Evolutionary conservation across 2,329 filamentous ascomycete genomes (phyloP), one percentile per base, ranked within the genome.

Genomic region (Aureobasidium sp.): DNA sequence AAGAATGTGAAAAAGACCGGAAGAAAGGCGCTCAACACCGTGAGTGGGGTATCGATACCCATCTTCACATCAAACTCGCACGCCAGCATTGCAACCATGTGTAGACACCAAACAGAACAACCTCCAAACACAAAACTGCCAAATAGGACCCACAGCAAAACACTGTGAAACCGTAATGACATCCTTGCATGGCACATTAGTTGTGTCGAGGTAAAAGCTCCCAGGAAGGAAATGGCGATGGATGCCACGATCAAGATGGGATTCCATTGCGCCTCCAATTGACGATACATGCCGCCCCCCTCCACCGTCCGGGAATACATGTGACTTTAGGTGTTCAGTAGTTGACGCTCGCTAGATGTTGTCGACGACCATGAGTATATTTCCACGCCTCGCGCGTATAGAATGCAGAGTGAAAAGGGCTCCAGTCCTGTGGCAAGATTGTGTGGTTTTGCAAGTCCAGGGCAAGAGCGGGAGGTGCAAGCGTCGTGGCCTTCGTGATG

Each of bases 31-130:
- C 64, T 65, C 56, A 72, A 54, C 14, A 69, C 57, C 12, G 70
- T 72, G 35, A 70, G 62, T 15, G 64, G 54, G 22, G 69, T 64
- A 58, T 72, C 64, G 27, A 72, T 60, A 12, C 69, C 69, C 42
- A 72, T 70, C 42, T 62, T 62, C 12, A 72, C 52, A 65, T 71
- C 70, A 14, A 72, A 64, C 50, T 71, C 68, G 64, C 68, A 72
- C 14, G 70, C 70, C 47, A 72, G 62, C 69, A 71, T 72, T 24
- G 70, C 70, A 17, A 72, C 70, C 52, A 70, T 69, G 50, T 72
- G 70, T 2, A 72, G 63, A 62, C 67, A 67, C 70, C 70, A 72
- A 42, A 72, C 70, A 7, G 68, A 70, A 62, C 70, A 72, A 56
- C 71, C 71, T 27, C 70, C 70, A 60, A 72, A 72, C 11, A 70